A percentile compares a stretch with the other conserved stretches of the same genome.
Evolutionary conservation across 108 stramenopile species (phyloP).

Genomic region (Schizochytrium sp.): DNA sequence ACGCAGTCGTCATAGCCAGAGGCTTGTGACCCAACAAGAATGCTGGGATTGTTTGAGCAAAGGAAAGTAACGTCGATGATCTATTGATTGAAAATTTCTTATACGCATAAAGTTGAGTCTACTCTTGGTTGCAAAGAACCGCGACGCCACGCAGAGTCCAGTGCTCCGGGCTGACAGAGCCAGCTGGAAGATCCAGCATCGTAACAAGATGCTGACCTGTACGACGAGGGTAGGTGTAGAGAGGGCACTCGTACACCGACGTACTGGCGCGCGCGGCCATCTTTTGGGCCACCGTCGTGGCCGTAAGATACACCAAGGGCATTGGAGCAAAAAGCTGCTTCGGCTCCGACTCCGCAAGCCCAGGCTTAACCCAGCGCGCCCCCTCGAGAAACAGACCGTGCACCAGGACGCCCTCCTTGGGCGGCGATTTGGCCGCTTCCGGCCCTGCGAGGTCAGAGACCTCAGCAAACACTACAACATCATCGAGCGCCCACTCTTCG

Average conservation of each 20-base stretch:
- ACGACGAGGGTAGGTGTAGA: slow-evolving; percentile 74
- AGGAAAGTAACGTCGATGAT: too few species aligned
- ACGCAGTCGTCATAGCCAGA: too few species aligned
- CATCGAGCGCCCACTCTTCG: slow-evolving; percentile 77
- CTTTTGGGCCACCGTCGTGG: slow-evolving; percentile 49
- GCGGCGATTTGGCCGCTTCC: slow-evolving; percentile 51
- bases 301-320: slow-evolving; percentile 67
- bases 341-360: slow-evolving; percentile 62
- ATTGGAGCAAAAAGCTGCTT: slow-evolving; percentile 64
- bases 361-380: slow-evolving; percentile 53
- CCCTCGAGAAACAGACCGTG: slow-evolving; percentile 77
- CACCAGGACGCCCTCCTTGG: slow-evolving; percentile 70
- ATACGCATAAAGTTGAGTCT: background rate
- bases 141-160: slow-evolving; percentile 69
- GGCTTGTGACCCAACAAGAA: too few species aligned
- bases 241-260: slow-evolving; percentile 67
- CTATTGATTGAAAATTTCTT: too few species aligned
- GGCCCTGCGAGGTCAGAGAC: slow-evolving; percentile 62
- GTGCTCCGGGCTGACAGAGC: slow-evolving; percentile 54
- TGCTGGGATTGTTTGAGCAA: too few species aligned
- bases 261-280: slow-evolving; percentile 35
- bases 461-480: slow-evolving; percentile 70
- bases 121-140: slow-evolving; percentile 54
- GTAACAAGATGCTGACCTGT: slow-evolving; percentile 70
- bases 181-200: slow-evolving; percentile 56